phyloP scores from a whole-genome alignment of 306 rosid species.

The Lathyrus sativus region DNA sequence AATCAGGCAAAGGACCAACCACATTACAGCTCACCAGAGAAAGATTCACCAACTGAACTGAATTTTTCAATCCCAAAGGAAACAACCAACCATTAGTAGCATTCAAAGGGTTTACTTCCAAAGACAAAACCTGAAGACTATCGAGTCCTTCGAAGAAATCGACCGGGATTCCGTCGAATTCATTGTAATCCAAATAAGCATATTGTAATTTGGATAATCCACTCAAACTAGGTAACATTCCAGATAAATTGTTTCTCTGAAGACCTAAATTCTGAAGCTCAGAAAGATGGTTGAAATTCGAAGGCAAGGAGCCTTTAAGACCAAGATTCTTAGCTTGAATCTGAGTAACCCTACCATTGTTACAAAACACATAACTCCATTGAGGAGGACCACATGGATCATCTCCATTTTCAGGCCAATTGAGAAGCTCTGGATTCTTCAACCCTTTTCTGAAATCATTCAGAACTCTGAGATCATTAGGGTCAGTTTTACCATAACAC shows the following conservation, averaged over 20 bases:
- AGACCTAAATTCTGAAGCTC: slow-evolving; percentile 70
- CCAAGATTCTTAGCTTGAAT: slow-evolving; percentile 74
- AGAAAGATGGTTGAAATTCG: slow-evolving; percentile 62
- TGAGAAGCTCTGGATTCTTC: slow-evolving; percentile 65
- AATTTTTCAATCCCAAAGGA: slow-evolving; percentile 57
- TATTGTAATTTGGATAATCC: slow-evolving; percentile 66
- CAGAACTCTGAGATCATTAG: slow-evolving; percentile 65
- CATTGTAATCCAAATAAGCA: slow-evolving; percentile 65
- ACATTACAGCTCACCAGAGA: slow-evolving; percentile 61
- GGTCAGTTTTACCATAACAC: slow-evolving; percentile 53
- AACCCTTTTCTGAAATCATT: slow-evolving; percentile 65
- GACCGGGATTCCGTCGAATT: slow-evolving; percentile 61
- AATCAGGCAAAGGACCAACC: slow-evolving; percentile 69
- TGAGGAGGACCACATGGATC: slow-evolving; percentile 80
- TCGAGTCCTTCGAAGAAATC: slow-evolving; percentile 76
- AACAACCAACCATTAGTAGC: slow-evolving; percentile 66
- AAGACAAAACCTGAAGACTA: slow-evolving; percentile 52
- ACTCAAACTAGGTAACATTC: slow-evolving; percentile 62
- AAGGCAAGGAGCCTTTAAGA: slow-evolving; percentile 68
- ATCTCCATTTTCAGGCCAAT: slow-evolving; percentile 64
- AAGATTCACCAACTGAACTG: slow-evolving; percentile 58
- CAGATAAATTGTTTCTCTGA: slow-evolving; percentile 65
- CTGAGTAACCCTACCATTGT: slow-evolving; percentile 66
- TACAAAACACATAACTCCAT: slow-evolving; percentile 74
- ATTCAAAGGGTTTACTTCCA: slow-evolving; percentile 65